Percentiles rank a stretch among this genome's conserved stretches.
phyloP scores from a whole-genome alignment of 2,329 filamentous ascomycete species.

The Alternaria ethzedia region DNA sequence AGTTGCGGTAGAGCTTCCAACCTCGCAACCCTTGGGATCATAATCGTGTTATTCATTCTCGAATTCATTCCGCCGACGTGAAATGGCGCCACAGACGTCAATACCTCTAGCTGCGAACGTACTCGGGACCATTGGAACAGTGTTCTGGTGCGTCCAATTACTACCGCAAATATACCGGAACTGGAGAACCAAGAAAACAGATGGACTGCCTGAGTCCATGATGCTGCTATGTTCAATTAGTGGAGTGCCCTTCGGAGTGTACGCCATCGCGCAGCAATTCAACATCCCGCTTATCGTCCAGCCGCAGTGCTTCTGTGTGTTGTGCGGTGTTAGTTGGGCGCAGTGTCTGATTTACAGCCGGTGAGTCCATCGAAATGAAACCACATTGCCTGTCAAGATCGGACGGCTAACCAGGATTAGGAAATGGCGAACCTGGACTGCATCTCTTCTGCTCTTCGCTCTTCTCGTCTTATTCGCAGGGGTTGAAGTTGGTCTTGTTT shows the following conservation, averaged over 20 bases:
- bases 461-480: constrained; percentile 55
- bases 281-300: constrained; percentile 51
- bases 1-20: neutral
- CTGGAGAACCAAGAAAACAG: constrained; percentile 68
- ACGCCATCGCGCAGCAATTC: constrained; percentile 61
- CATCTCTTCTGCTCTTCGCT: constrained; percentile 13
- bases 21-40: neutral
- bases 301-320: constrained; percentile 56
- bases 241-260: constrained; percentile 68
- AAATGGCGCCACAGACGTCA: constrained; percentile 32
- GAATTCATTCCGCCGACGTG: neutral
- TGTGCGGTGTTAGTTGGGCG: constrained; percentile 56
- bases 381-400: neutral
- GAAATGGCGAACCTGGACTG: constrained; percentile 50
- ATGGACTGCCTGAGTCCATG: constrained; percentile 69
- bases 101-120: constrained; percentile 62
- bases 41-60: neutral
- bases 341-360: constrained; percentile 57
- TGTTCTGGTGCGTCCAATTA: constrained; percentile 46
- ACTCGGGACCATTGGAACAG: constrained; percentile 65
- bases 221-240: constrained; percentile 73
- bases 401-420: constrained; percentile 7
- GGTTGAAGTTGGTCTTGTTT: constrained; percentile 60
- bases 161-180: constrained; percentile 68
- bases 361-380: constrained; percentile 30